Conservation (phyloP, 257 asterid genomes). For the Osmanthus fragrans region DNA sequence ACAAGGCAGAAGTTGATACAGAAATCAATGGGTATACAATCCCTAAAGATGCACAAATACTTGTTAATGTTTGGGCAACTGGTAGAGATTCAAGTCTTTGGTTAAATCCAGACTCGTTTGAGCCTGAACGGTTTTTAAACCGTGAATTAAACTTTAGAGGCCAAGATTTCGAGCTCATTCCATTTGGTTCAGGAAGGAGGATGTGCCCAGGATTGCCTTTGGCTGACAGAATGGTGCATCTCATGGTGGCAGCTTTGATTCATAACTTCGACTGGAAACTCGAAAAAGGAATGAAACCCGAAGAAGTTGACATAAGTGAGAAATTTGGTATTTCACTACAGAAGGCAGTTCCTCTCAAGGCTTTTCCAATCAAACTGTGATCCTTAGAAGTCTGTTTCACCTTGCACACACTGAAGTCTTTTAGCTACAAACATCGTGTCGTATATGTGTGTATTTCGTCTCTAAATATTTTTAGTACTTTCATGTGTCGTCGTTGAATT, state of each 20-base stretch:
- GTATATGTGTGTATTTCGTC: background rate
- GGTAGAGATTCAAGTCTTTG: background rate
- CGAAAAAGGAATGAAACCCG: background rate
- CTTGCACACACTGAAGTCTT: background rate
- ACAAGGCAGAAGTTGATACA: background rate
- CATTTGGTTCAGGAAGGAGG: background rate
- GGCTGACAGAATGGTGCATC: background rate
- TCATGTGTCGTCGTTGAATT: background rate
- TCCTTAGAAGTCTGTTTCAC: background rate
- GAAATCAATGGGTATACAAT: background rate
- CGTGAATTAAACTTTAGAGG: background rate
- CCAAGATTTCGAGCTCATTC: background rate
- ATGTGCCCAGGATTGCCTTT: background rate
- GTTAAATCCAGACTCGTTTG: background rate
- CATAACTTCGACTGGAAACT: background rate
- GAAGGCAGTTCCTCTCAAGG: background rate
- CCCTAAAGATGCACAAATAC: conserved; percentile 8
- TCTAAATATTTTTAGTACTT: background rate
- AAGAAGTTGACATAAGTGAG: background rate
- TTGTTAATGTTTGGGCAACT: background rate
- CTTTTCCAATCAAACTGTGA: background rate
- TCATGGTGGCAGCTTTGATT: background rate
- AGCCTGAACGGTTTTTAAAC: background rate
- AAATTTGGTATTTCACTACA: background rate
- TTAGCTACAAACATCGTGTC: background rate